Percentiles rank a stretch among this genome's conserved stretches.
These are phyloP conservation scores for Vaccinium vitisidaea DNA, from an alignment of 148 eudicot species.

Conservation along the genomic window DNA sequence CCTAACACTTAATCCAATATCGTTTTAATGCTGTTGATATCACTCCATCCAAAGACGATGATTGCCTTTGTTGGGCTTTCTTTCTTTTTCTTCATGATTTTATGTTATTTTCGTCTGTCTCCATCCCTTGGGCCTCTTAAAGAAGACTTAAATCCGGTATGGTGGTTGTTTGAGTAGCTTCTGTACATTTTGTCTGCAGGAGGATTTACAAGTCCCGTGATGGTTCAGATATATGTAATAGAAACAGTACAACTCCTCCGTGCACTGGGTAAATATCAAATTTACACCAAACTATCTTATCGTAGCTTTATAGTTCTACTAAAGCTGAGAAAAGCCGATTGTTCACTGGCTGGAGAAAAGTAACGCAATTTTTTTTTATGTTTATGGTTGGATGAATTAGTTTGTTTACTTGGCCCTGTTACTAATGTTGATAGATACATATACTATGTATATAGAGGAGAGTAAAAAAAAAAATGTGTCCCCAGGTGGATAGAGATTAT, in stretches of 20 bases:
- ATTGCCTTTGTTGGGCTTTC: neutral
- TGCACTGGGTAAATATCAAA: constrained; percentile 72
- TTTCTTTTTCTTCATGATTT: too few species aligned
- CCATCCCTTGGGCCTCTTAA: neutral
- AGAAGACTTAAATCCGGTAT: neutral
- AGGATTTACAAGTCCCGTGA: constrained; percentile 66
- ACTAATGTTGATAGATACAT: neutral
- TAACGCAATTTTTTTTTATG: neutral
- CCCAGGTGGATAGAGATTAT: constrained; percentile 97
- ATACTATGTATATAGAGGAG: neutral
- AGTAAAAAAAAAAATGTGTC: constrained; percentile 1
- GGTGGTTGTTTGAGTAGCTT: neutral
- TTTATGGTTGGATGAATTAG: neutral
- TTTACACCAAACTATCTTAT: neutral
- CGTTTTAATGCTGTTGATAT: neutral
- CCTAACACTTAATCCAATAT: neutral
- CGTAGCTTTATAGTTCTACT: neutral
- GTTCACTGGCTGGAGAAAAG: neutral
- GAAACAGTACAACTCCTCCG: constrained; percentile 72
- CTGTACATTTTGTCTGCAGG: constrained; percentile 37
- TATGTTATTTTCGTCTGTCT: neutral
- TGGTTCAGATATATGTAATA: constrained; percentile 42
- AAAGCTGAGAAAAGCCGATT: neutral
- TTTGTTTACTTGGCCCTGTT: neutral
- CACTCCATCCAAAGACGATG: neutral